Evolutionary conservation across 495 filamentous ascomycete genomes (phyloP).

Genomic region (Penicillium malachiteum): DNA sequence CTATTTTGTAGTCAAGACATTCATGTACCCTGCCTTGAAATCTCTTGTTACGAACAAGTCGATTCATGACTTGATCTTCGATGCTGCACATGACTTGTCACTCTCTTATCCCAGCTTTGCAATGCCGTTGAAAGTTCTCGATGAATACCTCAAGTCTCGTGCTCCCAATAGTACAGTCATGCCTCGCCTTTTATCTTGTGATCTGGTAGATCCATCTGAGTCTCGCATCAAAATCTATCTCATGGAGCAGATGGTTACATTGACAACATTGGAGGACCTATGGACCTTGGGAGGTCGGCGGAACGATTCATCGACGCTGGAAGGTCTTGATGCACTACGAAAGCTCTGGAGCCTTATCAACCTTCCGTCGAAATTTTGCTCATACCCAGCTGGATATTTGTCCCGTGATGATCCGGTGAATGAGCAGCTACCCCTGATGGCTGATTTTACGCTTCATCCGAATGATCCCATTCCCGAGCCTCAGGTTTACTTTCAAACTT

Average conservation of each 20-base stretch:
- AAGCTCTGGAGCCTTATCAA: constrained; percentile 17
- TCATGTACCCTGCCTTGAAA: constrained; percentile 11
- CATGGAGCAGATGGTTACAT: constrained; percentile 2
- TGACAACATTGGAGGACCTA: constrained; percentile 4
- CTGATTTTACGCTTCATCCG: constrained; percentile 12
- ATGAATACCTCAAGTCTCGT: constrained; percentile 10
- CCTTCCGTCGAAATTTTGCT: background rate
- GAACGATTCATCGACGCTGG: background rate
- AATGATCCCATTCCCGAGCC: constrained; percentile 12
- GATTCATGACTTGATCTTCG: constrained; percentile 10
- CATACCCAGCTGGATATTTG: background rate
- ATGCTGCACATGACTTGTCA: background rate
- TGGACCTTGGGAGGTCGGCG: constrained; percentile 15
- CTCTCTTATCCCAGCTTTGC: background rate
- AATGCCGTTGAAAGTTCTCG: background rate
- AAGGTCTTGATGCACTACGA: background rate
- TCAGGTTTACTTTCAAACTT: constrained; percentile 13
- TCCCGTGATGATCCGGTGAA: background rate
- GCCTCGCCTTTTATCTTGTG: constrained; percentile 15
- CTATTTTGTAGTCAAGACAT: constrained; percentile 5
- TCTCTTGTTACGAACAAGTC: constrained; percentile 2
- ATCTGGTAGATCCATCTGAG: constrained; percentile 7
- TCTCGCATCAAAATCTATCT: constrained; percentile 19
- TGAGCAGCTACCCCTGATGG: constrained; percentile 11
- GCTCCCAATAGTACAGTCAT: background rate